These are phyloP conservation scores for Sporopachydermia lactativora DNA, from an alignment of 805 yeast species.

Conservation along the genomic window DNA sequence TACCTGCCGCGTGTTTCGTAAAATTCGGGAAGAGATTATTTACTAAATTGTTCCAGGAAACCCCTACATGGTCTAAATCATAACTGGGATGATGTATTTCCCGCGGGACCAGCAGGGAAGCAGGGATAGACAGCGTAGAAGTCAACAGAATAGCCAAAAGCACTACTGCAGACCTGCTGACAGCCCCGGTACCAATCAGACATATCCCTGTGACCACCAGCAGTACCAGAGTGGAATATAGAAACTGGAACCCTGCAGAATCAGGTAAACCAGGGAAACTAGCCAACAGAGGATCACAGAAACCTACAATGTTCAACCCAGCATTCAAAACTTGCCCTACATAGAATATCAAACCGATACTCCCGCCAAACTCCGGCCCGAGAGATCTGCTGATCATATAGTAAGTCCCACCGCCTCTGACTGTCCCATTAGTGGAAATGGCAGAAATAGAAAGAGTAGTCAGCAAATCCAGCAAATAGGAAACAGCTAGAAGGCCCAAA, in stretches of 20 bases:
- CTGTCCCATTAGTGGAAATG: conserved; percentile 94
- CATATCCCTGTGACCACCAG: conserved; percentile 64
- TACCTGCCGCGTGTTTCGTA: conserved; percentile 89
- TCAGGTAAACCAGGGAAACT: conserved; percentile 57
- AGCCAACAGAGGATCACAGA: conserved; percentile 76
- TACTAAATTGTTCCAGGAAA: conserved; percentile 48
- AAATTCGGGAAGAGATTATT: conserved; percentile 67
- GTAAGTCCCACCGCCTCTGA: conserved; percentile 96
- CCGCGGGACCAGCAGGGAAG: conserved; percentile 50
- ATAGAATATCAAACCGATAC: conserved; percentile 88
- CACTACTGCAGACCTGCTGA: conserved; percentile 69
- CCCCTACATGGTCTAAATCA: conserved; percentile 49
- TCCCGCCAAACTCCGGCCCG: conserved; percentile 98
- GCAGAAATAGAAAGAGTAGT: conserved; percentile 90
- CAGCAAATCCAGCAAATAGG: conserved; percentile 68
- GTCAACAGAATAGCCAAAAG: conserved; percentile 51
- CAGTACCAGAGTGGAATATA: conserved; percentile 58
- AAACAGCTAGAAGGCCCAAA: conserved; percentile 45
- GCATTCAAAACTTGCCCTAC: conserved; percentile 84
- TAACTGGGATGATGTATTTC: conserved; percentile 46
- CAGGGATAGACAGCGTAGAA: conserved; percentile 71
- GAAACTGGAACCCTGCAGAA: conserved; percentile 51
- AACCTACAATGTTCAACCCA: conserved; percentile 90
- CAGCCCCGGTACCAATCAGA: conserved; percentile 65
- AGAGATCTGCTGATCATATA: conserved; percentile 91